Percentiles rank a stretch among this genome's conserved stretches.
These are phyloP conservation scores for Podaxis carcinomalis DNA, from an alignment of 768 basidiomycete species.

Conservation along the genomic window DNA sequence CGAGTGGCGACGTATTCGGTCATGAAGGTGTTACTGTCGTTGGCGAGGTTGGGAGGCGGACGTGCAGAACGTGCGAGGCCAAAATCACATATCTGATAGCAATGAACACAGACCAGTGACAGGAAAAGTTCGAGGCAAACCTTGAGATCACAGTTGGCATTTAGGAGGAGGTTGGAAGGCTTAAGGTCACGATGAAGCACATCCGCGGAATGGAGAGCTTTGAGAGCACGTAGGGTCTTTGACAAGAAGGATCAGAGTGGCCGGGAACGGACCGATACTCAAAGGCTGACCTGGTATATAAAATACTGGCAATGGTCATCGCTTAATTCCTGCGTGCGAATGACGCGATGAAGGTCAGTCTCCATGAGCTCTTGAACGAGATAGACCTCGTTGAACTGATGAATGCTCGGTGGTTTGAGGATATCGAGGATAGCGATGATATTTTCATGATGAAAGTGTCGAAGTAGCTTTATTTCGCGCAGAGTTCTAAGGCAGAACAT, in stretches of 20 bases:
- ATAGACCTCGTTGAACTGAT: constrained; percentile 82
- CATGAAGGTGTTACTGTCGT: constrained; percentile 79
- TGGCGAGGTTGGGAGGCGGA: constrained; percentile 62
- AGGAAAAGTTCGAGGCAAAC: constrained; percentile 40
- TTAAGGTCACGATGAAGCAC: constrained; percentile 97
- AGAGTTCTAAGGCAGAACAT: constrained; percentile 88
- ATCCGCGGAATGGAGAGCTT: constrained; percentile 94
- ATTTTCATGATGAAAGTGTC: constrained; percentile 81
- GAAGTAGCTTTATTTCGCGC: constrained; percentile 89
- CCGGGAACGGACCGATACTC: not conserved
- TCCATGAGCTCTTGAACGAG: constrained; percentile 88
- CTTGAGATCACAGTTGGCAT: constrained; percentile 95
- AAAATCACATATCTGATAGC: constrained; percentile 73
- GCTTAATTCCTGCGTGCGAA: constrained; percentile 89
- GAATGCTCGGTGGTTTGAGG: constrained; percentile 68
- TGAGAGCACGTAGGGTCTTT: constrained; percentile 83
- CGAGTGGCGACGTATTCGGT: constrained; percentile 96
- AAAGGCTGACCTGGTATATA: constrained; percentile 57
- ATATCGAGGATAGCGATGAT: constrained; percentile 96
- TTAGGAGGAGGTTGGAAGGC: constrained; percentile 94
- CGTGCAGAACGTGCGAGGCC: constrained; percentile 79
- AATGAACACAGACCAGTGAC: not conserved
- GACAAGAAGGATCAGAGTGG: not conserved
- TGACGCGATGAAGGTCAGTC: constrained; percentile 96
- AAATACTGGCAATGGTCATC: constrained; percentile 96